These are phyloP conservation scores for Pythium diclinum DNA, from an alignment of 352 stramenopile genomes.

Conservation along the genomic window DNA sequence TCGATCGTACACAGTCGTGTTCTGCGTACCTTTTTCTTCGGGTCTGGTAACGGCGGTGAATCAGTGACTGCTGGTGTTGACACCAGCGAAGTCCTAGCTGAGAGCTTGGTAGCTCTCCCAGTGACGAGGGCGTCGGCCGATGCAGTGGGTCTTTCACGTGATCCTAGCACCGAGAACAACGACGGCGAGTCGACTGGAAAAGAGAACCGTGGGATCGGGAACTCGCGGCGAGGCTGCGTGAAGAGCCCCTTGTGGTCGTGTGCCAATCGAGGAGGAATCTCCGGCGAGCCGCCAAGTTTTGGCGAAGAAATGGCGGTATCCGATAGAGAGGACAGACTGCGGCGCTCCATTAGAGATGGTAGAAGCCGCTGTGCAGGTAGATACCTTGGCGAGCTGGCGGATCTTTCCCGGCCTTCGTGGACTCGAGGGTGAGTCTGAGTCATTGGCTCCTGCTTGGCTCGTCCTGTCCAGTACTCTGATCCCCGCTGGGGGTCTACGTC, in stretches of 20 bases:
- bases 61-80: background rate
- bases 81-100: background rate
- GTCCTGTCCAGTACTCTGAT: background rate
- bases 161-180: background rate
- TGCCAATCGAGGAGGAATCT: background rate
- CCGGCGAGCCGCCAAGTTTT: background rate
- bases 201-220: background rate
- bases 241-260: background rate
- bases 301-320: background rate
- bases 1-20: conserved; percentile 38
- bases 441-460: background rate
- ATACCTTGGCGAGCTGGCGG: background rate
- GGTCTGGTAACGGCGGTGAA: background rate
- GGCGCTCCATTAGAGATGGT: background rate
- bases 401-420: background rate
- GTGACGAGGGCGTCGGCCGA: background rate
- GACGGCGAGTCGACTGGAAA: background rate
- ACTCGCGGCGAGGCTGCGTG: background rate
- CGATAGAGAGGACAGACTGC: background rate
- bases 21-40: conserved; percentile 36
- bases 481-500: background rate
- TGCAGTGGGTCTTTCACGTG: background rate
- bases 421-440: background rate
- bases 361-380: background rate
- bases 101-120: background rate